These are phyloP conservation scores for Auriculariales sp. DNA, from an alignment of 768 basidiomycete species.

Conservation along the genomic window DNA sequence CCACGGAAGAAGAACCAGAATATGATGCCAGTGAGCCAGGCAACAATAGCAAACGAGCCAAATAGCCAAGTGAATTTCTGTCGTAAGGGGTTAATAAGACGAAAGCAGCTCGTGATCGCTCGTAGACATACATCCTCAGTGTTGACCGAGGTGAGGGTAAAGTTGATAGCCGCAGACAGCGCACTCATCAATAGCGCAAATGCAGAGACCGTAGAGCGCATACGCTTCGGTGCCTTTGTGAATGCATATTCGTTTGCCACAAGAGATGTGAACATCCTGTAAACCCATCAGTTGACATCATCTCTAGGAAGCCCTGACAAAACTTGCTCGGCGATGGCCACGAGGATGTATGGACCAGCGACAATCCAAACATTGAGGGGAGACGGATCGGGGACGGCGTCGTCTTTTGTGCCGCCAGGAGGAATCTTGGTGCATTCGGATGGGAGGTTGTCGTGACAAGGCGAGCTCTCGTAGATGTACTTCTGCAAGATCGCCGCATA, in stretches of 20 bases:
- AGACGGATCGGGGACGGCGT: constrained; percentile 20
- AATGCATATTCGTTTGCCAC: constrained; percentile 17
- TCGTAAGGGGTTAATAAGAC: background rate
- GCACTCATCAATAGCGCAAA: constrained; percentile 7
- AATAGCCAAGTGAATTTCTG: constrained; percentile 32
- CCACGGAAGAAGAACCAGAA: constrained; percentile 35
- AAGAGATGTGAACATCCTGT: constrained; percentile 14
- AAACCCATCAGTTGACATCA: background rate
- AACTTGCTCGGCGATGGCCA: constrained; percentile 3
- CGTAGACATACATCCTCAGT: constrained; percentile 15
- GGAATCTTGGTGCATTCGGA: constrained; percentile 24
- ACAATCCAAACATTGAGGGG: constrained; percentile 35
- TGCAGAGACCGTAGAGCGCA: constrained; percentile 16
- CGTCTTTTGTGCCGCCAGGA: too few relatives aligned
- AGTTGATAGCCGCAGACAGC: constrained; percentile 34
- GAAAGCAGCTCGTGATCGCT: background rate
- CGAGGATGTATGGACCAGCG: constrained; percentile 11
- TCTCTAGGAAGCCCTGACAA: background rate
- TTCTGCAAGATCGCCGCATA: constrained; percentile 5
- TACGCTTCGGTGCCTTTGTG: constrained; percentile 17
- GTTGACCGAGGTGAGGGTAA: constrained; percentile 31
- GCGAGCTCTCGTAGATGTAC: constrained; percentile 19
- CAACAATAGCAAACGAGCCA: constrained; percentile 29
- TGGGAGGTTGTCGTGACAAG: constrained; percentile 29
- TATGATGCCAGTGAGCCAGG: constrained; percentile 29